A percentile compares a stretch with the other conserved stretches of the same genome.
phyloP scores from a whole-genome alignment of 352 stramenopile genomes.

The Globisporangium ultimum region DNA sequence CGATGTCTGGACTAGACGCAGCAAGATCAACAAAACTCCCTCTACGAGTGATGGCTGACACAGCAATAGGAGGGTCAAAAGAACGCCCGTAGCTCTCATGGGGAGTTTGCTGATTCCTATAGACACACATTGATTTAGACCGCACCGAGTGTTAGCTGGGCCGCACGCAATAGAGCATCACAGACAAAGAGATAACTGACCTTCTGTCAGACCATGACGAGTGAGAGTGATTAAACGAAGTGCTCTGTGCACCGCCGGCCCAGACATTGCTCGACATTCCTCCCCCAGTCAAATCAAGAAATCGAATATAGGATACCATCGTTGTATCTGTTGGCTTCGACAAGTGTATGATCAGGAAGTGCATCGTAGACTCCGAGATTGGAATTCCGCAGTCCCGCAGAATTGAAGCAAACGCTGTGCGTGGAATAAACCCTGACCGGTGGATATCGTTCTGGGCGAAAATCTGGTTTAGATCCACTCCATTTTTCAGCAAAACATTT shows the following conservation, averaged over 20 bases:
- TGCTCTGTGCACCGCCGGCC: conserved; percentile 11
- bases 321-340: conserved; percentile 47
- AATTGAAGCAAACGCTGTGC: conserved; percentile 33
- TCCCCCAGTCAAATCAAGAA: conserved; percentile 50
- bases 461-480: conserved; percentile 31
- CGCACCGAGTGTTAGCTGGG: not conserved
- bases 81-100: conserved; percentile 17
- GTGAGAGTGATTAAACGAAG: not conserved
- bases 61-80: conserved; percentile 28
- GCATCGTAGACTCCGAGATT: conserved; percentile 33
- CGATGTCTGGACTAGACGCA: conserved; percentile 21
- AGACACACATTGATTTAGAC: not conserved
- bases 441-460: conserved; percentile 43
- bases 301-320: conserved; percentile 47
- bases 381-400: conserved; percentile 33
- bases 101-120: conserved; percentile 2
- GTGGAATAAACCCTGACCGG: conserved; percentile 36
- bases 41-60: conserved; percentile 24
- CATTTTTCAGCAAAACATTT: conserved; percentile 25
- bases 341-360: conserved; percentile 53
- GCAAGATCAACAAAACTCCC: conserved; percentile 31
- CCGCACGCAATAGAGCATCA: not conserved
- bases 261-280: conserved; percentile 14
- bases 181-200: not conserved
- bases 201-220: not conserved